A percentile compares a stretch with the other conserved stretches of the same genome.
Conservation (phyloP, 768 basidiomycete species). For the Butyriboletus loyo region DNA sequence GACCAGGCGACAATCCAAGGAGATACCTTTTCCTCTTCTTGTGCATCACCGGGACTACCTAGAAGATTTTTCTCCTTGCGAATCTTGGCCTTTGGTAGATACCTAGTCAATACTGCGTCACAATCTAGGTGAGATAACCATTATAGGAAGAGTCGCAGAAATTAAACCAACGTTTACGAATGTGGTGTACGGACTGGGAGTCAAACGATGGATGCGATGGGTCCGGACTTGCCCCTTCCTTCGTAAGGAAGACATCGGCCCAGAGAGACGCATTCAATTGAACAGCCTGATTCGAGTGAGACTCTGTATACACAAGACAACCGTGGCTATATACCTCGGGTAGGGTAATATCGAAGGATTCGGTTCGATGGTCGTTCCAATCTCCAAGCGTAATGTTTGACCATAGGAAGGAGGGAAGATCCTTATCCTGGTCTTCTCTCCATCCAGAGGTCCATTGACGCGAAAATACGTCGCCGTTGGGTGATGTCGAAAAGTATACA, state of each 20-base stretch:
- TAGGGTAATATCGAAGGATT: constrained; percentile 58
- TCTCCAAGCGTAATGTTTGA: constrained; percentile 75
- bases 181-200: constrained; percentile 58
- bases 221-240: constrained; percentile 62
- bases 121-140: constrained; percentile 2
- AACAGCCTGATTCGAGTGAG: constrained; percentile 51
- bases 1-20: not conserved
- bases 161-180: constrained; percentile 63
- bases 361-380: constrained; percentile 59
- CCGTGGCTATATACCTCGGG: constrained; percentile 51
- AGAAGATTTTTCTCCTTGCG: constrained; percentile 86
- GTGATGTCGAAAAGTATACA: constrained; percentile 69
- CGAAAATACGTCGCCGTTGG: constrained; percentile 57
- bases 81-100: constrained; percentile 64
- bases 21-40: constrained; percentile 48
- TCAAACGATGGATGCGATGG: constrained; percentile 54
- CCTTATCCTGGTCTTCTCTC: constrained; percentile 45
- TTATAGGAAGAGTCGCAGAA: not conserved
- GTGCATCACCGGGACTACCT: constrained; percentile 36
- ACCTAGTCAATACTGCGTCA: constrained; percentile 77
- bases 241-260: constrained; percentile 77
- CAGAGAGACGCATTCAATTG: constrained; percentile 77
- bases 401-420: constrained; percentile 72
- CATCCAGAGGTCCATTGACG: constrained; percentile 49
- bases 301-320: not conserved